A percentile compares a stretch with the other conserved stretches of the same genome.
Evolutionary conservation across 169 alveolate species (phyloP).

Genomic region (Perkinsus chesapeaki): DNA sequence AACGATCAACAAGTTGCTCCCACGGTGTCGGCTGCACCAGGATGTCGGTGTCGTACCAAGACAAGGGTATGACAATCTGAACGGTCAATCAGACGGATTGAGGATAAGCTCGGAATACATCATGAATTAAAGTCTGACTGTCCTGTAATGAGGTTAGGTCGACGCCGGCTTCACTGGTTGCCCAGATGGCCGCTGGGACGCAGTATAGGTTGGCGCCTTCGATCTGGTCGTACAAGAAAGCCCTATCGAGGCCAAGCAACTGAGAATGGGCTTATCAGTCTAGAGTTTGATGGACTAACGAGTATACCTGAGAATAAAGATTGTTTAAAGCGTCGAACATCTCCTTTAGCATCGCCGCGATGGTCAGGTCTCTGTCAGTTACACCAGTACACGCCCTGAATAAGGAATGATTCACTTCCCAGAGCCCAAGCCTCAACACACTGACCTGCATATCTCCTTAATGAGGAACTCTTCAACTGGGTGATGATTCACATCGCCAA

Average conservation of each 20-base stretch:
- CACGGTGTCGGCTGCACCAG: background rate
- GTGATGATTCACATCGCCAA: background rate
- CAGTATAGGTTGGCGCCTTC: background rate
- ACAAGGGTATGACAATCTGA: background rate
- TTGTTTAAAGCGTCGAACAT: background rate
- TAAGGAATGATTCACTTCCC: too few relatives aligned
- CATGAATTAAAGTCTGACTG: too few relatives aligned
- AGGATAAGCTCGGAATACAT: too few relatives aligned
- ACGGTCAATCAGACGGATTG: too few relatives aligned
- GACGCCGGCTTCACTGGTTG: background rate
- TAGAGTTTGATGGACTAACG: background rate
- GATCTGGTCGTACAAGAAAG: background rate
- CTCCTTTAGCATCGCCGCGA: background rate
- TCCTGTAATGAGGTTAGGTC: background rate
- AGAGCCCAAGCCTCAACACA: background rate
- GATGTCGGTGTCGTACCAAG: background rate
- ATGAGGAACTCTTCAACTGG: background rate
- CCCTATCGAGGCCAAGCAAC: background rate
- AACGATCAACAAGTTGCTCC: background rate
- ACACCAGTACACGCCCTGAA: too few relatives aligned
- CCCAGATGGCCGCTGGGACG: background rate
- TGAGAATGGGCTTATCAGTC: background rate
- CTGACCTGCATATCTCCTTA: background rate
- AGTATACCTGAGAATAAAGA: background rate
- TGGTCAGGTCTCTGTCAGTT: too few relatives aligned